A percentile compares a stretch with the other conserved stretches of the same genome.
phyloP scores from a whole-genome alignment of 2,329 filamentous ascomycete species.

The Spiromastix sp. region DNA sequence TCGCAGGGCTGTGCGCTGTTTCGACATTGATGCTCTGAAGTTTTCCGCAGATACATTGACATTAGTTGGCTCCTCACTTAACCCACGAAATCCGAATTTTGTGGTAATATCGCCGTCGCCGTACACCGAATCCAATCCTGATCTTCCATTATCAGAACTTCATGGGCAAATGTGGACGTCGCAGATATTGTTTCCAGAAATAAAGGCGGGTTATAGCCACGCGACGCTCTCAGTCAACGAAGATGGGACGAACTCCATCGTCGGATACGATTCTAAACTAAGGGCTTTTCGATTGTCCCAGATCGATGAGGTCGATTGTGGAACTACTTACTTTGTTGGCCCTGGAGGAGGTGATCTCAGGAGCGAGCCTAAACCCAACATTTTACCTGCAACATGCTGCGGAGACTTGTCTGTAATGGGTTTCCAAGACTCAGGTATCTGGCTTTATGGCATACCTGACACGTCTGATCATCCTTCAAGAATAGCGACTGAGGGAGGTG shows the following conservation, averaged over 20 bases:
- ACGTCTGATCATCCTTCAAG: slow-evolving; percentile 31
- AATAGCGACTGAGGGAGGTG: neutral
- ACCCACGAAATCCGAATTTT: slow-evolving; percentile 55
- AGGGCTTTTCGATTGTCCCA: slow-evolving; percentile 69
- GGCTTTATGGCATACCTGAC: slow-evolving; percentile 67
- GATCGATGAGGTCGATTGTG: slow-evolving; percentile 63
- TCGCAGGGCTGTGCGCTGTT: slow-evolving; percentile 66
- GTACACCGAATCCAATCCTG: slow-evolving; percentile 50
- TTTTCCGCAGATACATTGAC: slow-evolving; percentile 73
- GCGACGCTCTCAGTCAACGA: slow-evolving; percentile 51
- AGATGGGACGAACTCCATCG: slow-evolving; percentile 56
- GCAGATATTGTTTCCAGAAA: slow-evolving; percentile 73
- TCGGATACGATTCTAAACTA: slow-evolving; percentile 66
- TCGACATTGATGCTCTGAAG: slow-evolving; percentile 60
- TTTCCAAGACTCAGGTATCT: slow-evolving; percentile 61
- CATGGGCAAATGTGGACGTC: slow-evolving; percentile 74
- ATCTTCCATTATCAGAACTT: slow-evolving; percentile 44
- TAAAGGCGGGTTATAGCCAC: slow-evolving; percentile 68
- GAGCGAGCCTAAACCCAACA: slow-evolving; percentile 55
- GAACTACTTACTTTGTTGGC: slow-evolving; percentile 69
- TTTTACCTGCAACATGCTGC: slow-evolving; percentile 58
- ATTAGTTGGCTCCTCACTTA: slow-evolving; percentile 62
- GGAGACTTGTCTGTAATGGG: slow-evolving; percentile 63
- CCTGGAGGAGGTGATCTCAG: slow-evolving; percentile 40
- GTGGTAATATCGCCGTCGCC: slow-evolving; percentile 72